A percentile compares a stretch with the other conserved stretches of the same genome.
Evolutionary conservation across 2,329 filamentous ascomycete genomes (phyloP).

Genomic region (Paracoccidioides brasiliensis): DNA sequence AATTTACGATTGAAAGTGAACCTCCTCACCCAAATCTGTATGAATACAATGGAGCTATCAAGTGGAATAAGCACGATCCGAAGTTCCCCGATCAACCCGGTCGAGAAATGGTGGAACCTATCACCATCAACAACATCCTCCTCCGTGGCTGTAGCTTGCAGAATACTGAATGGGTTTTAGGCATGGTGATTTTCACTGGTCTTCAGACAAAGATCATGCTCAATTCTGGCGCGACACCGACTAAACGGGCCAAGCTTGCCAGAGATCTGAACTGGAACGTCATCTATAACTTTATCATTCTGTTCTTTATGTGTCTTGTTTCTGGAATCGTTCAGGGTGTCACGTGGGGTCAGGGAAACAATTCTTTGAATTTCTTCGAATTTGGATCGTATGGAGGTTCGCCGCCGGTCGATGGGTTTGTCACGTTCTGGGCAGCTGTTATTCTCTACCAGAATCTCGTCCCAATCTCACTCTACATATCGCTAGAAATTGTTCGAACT

Average conservation of each 20-base stretch:
- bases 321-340: constrained; percentile 74
- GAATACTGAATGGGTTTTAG: constrained; percentile 93
- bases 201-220: constrained; percentile 99
- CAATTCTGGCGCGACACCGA: constrained; percentile 90
- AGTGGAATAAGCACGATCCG: constrained; percentile 65
- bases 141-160: constrained; percentile 85
- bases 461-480: constrained; percentile 94
- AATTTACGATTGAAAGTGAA: constrained; percentile 85
- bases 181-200: constrained; percentile 86
- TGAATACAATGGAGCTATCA: constrained; percentile 79
- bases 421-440: constrained; percentile 90
- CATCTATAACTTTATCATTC: constrained; percentile 85
- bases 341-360: constrained; percentile 61
- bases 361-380: constrained; percentile 71
- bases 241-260: constrained; percentile 80
- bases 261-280: constrained; percentile 96
- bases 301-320: constrained; percentile 79
- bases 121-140: constrained; percentile 88
- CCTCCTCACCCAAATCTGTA: constrained; percentile 87
- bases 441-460: constrained; percentile 98
- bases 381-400: constrained; percentile 67
- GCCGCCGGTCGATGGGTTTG: constrained; percentile 71
- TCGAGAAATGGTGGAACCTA: constrained; percentile 76
- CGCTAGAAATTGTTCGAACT: constrained; percentile 86
- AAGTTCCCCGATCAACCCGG: constrained; percentile 49